These are phyloP conservation scores for Ceratobasidium sp. DNA, from an alignment of 1,284 basidiomycete genomes.

Conservation along the genomic window DNA sequence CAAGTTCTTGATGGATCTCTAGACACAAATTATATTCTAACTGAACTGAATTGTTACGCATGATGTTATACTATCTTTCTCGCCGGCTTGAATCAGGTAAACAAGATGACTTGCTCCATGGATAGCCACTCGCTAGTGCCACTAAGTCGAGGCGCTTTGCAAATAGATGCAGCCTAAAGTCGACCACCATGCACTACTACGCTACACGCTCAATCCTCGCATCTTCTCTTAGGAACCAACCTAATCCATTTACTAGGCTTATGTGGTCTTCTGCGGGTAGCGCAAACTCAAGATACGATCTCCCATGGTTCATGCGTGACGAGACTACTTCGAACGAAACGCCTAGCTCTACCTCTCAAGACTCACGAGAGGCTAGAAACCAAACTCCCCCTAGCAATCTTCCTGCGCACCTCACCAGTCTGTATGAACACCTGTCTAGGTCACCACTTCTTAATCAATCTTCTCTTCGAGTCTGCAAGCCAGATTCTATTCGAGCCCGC, in stretches of 20 bases:
- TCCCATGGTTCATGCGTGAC: slow-evolving; percentile 29
- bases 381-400: neutral
- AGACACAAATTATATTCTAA: too few relatives aligned
- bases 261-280: slow-evolving; percentile 17
- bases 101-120: too few relatives aligned
- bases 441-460: slow-evolving; percentile 4
- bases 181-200: neutral
- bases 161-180: neutral
- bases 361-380: neutral
- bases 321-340: neutral
- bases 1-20: slow-evolving; percentile 59
- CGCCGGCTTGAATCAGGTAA: too few relatives aligned
- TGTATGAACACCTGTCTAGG: slow-evolving; percentile 4
- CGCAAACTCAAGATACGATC: neutral
- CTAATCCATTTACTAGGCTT: neutral
- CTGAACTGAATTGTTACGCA: too few relatives aligned
- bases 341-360: neutral
- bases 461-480: slow-evolving; percentile 1
- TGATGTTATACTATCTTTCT: too few relatives aligned
- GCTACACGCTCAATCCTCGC: neutral
- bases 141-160: neutral
- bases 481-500: neutral
- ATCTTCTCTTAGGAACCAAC: neutral
- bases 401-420: slow-evolving; percentile 7
- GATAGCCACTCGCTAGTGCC: neutral